Conservation (phyloP, 768 basidiomycete species). For the Lyophyllum semitale region DNA sequence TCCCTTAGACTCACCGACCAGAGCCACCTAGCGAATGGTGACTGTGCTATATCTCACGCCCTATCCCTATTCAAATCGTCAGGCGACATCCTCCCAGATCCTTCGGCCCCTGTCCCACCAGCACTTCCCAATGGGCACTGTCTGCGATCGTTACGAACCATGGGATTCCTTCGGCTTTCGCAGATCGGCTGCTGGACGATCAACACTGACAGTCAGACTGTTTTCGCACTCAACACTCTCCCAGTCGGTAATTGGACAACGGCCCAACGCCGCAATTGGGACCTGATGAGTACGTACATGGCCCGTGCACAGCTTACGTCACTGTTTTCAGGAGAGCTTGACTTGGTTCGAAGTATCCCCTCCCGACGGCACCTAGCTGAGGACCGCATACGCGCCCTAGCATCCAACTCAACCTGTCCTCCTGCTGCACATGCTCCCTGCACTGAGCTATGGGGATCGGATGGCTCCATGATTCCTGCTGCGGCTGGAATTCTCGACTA, state of each 20-base stretch:
- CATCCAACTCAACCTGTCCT: not conserved
- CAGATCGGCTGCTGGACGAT: not conserved
- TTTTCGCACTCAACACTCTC: not conserved
- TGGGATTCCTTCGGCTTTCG: not conserved
- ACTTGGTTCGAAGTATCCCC: not conserved
- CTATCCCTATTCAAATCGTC: conserved; percentile 1
- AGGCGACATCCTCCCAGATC: not conserved
- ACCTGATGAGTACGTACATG: not conserved
- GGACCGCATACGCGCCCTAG: not conserved
- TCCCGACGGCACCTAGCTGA: not conserved
- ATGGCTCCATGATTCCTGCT: conserved; percentile 27
- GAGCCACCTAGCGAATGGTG: conserved; percentile 3
- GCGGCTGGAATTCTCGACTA: conserved; percentile 15
- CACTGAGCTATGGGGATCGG: conserved; percentile 17
- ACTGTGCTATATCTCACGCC: conserved; percentile 13
- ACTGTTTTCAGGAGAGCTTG: not conserved
- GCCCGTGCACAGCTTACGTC: not conserved
- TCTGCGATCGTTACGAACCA: not conserved
- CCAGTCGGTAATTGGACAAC: not conserved
- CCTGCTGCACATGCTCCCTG: not conserved
- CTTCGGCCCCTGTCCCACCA: not conserved
- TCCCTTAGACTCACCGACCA: conserved; percentile 7
- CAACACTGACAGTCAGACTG: not conserved
- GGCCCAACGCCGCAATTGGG: not conserved
- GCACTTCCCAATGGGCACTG: not conserved